These are phyloP conservation scores for Stagonosporopsis cucurbitacearum DNA, from an alignment of 2,329 filamentous ascomycete genomes.

Conservation along the genomic window DNA sequence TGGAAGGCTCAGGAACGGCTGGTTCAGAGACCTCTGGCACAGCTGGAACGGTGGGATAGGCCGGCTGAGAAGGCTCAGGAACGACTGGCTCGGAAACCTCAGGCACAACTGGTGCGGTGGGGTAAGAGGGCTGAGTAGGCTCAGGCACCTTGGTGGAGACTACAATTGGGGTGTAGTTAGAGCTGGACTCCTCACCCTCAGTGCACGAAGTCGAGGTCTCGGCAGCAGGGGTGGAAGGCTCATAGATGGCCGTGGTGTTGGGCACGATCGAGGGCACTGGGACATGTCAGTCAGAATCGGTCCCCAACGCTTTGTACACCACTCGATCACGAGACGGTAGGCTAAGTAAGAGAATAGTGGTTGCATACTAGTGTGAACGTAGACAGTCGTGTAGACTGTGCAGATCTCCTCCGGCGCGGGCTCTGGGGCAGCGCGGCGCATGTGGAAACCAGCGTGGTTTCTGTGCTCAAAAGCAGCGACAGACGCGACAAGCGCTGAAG, in stretches of 20 bases:
- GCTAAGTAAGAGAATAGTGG: not conserved
- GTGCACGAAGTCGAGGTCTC: conserved; percentile 80
- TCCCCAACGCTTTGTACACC: not conserved
- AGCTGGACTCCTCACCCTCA: conserved; percentile 70
- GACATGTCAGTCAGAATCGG: conserved; percentile 18
- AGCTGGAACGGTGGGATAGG: no score
- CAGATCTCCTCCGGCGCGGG: conserved; percentile 65
- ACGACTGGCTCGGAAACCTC: conserved; percentile 22
- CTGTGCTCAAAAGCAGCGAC: conserved; percentile 67
- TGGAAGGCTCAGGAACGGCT: conserved; percentile 19
- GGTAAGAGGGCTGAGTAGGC: conserved; percentile 15
- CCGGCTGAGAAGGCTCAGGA: conserved; percentile 14
- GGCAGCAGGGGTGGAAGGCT: conserved; percentile 52
- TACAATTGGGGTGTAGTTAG: conserved; percentile 51
- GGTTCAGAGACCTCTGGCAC: conserved; percentile 4
- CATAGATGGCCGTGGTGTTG: conserved; percentile 35
- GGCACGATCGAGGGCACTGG: conserved; percentile 32
- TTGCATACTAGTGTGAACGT: conserved; percentile 56
- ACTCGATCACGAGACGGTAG: not conserved
- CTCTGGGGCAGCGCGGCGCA: conserved; percentile 55
- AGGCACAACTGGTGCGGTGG: conserved; percentile 9
- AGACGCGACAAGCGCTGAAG: conserved; percentile 63
- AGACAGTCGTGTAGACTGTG: conserved; percentile 71
- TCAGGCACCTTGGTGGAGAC: conserved; percentile 22
- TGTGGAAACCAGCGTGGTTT: conserved; percentile 67